Evolutionary conservation across 139 green algal genomes (phyloP).

Genomic region (Chlamydomonas applanata): DNA sequence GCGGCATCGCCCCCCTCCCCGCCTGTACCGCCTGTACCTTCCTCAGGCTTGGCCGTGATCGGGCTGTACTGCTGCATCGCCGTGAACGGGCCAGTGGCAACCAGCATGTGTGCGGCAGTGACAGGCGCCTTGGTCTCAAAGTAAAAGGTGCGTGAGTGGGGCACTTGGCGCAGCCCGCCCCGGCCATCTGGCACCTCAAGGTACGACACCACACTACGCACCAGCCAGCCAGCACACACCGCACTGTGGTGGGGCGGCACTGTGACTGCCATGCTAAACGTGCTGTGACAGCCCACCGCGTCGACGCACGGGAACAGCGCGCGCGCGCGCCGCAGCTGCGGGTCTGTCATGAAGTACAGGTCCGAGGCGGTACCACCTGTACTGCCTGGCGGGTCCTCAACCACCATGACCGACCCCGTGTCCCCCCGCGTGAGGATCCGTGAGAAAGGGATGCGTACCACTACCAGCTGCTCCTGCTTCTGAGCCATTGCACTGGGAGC

Average conservation of each 20-base stretch:
- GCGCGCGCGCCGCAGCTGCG: conserved; percentile 6
- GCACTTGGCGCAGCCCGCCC: conserved; percentile 13
- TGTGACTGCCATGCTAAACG: conserved; percentile 13
- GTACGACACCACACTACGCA: neutral
- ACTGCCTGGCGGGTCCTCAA: neutral
- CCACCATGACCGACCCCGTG: neutral
- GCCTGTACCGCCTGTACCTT: neutral
- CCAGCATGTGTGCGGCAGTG: conserved; percentile 7
- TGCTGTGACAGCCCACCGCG: neutral
- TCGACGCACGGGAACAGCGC: conserved; percentile 26
- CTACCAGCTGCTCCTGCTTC: no score
- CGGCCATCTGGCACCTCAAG: neutral
- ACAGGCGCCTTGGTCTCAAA: conserved; percentile 20
- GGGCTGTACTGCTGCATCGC: conserved; percentile 25
- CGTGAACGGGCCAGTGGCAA: conserved; percentile 29
- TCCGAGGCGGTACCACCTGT: neutral
- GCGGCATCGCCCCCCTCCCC: neutral
- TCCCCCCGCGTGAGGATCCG: neutral
- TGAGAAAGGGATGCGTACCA: conserved; percentile 1
- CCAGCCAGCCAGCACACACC: conserved; percentile 29
- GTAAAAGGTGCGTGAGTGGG: conserved; percentile 16
- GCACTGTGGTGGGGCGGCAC: conserved; percentile 18
- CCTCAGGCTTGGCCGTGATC: neutral
- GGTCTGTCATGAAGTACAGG: conserved; percentile 5
- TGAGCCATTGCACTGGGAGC: no score